These are phyloP conservation scores for Cryptococcus amylolentus DNA, from an alignment of 1,284 basidiomycete genomes.

Conservation along the genomic window DNA sequence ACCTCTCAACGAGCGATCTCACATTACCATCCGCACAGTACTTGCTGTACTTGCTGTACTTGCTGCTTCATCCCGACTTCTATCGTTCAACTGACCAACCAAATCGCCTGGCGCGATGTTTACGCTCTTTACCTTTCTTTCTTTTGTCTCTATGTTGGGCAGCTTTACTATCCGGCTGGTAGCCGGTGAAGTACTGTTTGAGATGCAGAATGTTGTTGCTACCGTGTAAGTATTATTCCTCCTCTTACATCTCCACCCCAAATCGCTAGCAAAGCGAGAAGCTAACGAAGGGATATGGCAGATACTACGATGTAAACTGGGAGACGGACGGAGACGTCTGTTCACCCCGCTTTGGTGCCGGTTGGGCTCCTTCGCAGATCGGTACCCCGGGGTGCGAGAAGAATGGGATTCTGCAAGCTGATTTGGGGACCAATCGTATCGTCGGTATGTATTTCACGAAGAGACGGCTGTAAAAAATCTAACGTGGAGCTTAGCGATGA, in stretches of 20 bases:
- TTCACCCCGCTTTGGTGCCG: conserved; percentile 1
- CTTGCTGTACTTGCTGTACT: background rate
- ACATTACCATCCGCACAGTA: no score
- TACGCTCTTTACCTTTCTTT: background rate
- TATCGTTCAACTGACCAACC: background rate
- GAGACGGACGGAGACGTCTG: background rate
- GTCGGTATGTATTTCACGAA: conserved; percentile 13
- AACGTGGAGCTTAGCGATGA: conserved; percentile 2
- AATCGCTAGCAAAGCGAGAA: no score
- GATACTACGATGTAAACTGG: background rate
- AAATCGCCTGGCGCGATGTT: conserved; percentile 3
- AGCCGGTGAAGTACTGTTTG: background rate
- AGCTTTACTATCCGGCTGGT: background rate
- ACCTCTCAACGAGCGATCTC: no score
- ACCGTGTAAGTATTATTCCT: background rate
- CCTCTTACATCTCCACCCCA: background rate
- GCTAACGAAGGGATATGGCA: background rate
- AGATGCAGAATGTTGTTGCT: background rate
- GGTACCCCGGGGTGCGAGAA: conserved; percentile 5
- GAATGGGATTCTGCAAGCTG: conserved; percentile 1
- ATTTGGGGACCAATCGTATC: conserved; percentile 15
- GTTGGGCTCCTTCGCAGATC: conserved; percentile 3
- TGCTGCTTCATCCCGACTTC: background rate
- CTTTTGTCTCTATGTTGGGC: background rate
- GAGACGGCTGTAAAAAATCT: background rate